Evolutionary conservation across 768 basidiomycete genomes (phyloP), one percentile per base, ranked within the genome.

Genomic region (Termitomyces sp.): DNA sequence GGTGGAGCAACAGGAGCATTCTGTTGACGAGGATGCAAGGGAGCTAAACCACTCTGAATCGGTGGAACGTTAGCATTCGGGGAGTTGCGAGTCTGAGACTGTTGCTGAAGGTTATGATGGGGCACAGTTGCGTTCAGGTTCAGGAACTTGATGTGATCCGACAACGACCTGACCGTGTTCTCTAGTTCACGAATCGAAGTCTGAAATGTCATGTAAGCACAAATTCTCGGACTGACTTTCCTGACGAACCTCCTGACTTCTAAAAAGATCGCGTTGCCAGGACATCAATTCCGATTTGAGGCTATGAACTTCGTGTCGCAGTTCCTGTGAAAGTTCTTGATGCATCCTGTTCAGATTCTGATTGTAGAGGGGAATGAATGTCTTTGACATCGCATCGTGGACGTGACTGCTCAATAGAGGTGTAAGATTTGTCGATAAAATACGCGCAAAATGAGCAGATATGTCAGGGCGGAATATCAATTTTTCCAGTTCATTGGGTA

Each of bases 91-190:
- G 68, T 62, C 46, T 69, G 73, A 47, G 77, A 75, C 48, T 74
- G 74, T 55, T 76, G 77, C 60, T 77, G 69, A 49, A 74, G 61
- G 32, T 54, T 69, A 58, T 77, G 78, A 46, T 73, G 79, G 32
- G 77, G 72, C 43, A 68, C 63, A 47, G 55, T 65, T 14, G 78
- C 64, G 61, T 85, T 90, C 71, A 87, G 73, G 63, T 77, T 84
- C 59, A 91, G 71, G 73, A 85, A 90, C 68, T 91, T 92, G 65
- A 94, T 83, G 67, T 94, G 92, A 50, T 94, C 92, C 31, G 87
- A 80, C 55, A 94, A 74, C 24, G 82, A 64, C 53, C 90, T 79
- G 55, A 94, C 86, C 6, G 83, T 84, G 63, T 86, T 87, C 70
- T 93, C 92, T 56, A 94, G 79, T 42, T 93, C 90, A 59, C 90